A percentile compares a stretch with the other conserved stretches of the same genome.
Evolutionary conservation across 208 protist species (phyloP).

Genomic region (Leishmania tropica): DNA sequence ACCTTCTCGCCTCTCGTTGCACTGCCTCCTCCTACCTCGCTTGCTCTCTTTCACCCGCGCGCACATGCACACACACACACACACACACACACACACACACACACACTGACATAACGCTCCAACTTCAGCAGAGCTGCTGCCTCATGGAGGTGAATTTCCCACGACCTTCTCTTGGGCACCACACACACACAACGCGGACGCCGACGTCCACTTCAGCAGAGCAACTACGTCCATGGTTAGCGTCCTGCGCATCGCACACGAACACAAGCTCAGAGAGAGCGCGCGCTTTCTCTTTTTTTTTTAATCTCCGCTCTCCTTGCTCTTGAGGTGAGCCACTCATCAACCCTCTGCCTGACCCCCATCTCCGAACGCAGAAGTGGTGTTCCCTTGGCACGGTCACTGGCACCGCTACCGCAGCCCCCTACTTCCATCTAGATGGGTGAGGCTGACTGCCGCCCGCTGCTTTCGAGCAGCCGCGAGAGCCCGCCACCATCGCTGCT

Average conservation of each 20-base stretch:
- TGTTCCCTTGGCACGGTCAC: not conserved
- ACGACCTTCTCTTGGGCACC: not conserved
- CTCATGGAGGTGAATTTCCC: not conserved
- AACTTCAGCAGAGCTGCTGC: not conserved
- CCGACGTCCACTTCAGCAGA: too few species aligned
- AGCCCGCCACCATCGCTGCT: too few species aligned
- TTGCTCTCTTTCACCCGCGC: not conserved
- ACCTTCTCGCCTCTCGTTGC: not conserved
- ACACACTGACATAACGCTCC: not conserved
- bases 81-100: not conserved
- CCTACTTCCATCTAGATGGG: not conserved
- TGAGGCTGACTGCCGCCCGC: slow-evolving; percentile 11
- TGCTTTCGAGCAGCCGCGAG: slow-evolving; percentile 11
- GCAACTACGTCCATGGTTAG: not conserved
- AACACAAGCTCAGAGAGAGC: not conserved
- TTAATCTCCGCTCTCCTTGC: not conserved
- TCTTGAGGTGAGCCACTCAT: not conserved
- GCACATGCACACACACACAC: not conserved
- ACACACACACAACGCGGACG: not conserved
- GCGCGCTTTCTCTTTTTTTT: not conserved
- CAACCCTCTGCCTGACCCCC: not conserved
- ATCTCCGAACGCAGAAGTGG: not conserved
- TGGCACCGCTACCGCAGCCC: not conserved
- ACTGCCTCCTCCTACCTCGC: not conserved
- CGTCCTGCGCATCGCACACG: not conserved